These are phyloP conservation scores for Rosa chinensis DNA, from an alignment of 306 rosid species.

Conservation along the genomic window DNA sequence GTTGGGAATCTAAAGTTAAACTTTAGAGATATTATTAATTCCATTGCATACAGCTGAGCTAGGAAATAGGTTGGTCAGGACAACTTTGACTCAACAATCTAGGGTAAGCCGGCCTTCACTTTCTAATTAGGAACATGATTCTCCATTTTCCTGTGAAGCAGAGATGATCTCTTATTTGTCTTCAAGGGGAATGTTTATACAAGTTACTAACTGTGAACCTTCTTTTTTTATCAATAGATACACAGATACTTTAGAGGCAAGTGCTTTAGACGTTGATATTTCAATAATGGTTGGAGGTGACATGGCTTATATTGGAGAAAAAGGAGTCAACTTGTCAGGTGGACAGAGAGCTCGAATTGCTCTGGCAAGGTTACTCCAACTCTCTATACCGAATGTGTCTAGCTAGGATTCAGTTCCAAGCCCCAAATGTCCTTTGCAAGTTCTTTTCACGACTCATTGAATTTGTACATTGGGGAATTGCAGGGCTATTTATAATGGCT, in stretches of 20 bases:
- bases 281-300: slow-evolving; percentile 89
- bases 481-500: slow-evolving; percentile 87
- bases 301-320: slow-evolving; percentile 91
- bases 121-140: not conserved
- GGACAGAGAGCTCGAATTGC: slow-evolving; percentile 98
- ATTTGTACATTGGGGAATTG: slow-evolving; percentile 28
- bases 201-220: not conserved
- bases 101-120: not conserved
- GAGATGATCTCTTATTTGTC: not conserved
- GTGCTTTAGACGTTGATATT: slow-evolving; percentile 83
- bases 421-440: slow-evolving; percentile 10
- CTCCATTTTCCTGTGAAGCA: not conserved
- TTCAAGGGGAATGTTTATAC: not conserved
- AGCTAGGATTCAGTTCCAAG: not conserved
- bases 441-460: slow-evolving; percentile 7
- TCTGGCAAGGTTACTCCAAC: slow-evolving; percentile 72
- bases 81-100: not conserved
- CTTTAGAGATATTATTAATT: not conserved
- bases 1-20: not conserved
- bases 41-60: not conserved
- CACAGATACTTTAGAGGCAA: slow-evolving; percentile 62
- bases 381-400: slow-evolving; percentile 8
- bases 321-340: slow-evolving; percentile 86
- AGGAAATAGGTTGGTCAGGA: not conserved
- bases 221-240: slow-evolving; percentile 53